These are phyloP conservation scores for Penicillium sp. DNA, from an alignment of 2,329 filamentous ascomycete genomes.

Conservation along the genomic window DNA sequence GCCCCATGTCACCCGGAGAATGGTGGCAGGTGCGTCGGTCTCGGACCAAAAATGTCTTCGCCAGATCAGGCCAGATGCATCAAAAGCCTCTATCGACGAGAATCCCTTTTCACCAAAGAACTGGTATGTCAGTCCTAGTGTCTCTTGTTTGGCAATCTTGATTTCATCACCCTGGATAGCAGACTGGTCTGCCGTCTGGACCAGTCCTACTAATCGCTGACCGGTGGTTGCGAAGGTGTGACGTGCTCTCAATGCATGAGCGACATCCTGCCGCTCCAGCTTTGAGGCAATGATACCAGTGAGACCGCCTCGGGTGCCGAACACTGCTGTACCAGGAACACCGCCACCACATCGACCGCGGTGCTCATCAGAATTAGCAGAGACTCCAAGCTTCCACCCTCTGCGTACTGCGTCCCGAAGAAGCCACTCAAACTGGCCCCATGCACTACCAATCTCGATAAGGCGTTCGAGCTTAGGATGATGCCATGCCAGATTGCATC, in stretches of 20 bases:
- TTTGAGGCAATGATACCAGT: slow-evolving; percentile 6
- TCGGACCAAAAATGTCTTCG: slow-evolving; percentile 10
- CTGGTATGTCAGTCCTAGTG: slow-evolving; percentile 6
- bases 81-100: slow-evolving; percentile 12
- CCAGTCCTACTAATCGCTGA: slow-evolving; percentile 9
- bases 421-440: slow-evolving; percentile 14
- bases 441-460: slow-evolving; percentile 11
- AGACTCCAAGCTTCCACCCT: slow-evolving; percentile 14
- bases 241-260: slow-evolving; percentile 1
- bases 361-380: slow-evolving; percentile 14
- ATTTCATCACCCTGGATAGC: slow-evolving; percentile 11
- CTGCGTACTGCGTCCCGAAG: slow-evolving; percentile 9
- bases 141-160: background rate
- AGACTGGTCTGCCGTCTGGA: background rate
- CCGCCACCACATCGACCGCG: slow-evolving; percentile 14
- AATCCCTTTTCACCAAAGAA: slow-evolving; percentile 11
- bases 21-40: background rate
- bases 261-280: slow-evolving; percentile 4
- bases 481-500: slow-evolving; percentile 12
- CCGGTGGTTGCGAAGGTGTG: slow-evolving; percentile 14
- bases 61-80: slow-evolving; percentile 11
- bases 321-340: slow-evolving; percentile 12
- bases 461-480: slow-evolving; percentile 12
- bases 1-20: slow-evolving; percentile 11
- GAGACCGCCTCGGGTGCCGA: slow-evolving; percentile 12